These are phyloP conservation scores for Coniophora puteana DNA, from an alignment of 1,284 basidiomycete species.

Conservation along the genomic window DNA sequence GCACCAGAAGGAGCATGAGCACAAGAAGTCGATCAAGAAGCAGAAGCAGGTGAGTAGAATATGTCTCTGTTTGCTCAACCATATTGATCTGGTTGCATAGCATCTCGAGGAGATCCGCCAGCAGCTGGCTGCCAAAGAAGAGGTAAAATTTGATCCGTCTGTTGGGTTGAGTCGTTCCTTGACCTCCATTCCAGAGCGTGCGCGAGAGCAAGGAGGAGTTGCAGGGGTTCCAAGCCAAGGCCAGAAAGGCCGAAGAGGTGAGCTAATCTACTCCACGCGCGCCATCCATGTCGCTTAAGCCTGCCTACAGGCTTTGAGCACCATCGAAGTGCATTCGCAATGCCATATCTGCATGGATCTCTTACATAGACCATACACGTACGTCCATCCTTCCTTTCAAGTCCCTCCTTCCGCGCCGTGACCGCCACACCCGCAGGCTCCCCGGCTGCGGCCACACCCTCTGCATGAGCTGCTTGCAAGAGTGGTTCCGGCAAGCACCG, in stretches of 20 bases:
- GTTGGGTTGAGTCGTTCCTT: background rate
- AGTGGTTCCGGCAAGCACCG: constrained; percentile 72
- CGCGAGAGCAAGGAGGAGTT: constrained; percentile 47
- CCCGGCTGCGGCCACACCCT: constrained; percentile 72
- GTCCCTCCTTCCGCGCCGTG: background rate
- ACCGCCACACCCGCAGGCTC: constrained; percentile 37
- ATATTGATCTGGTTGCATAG: constrained; percentile 19
- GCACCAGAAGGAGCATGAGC: constrained; percentile 37
- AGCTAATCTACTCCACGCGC: constrained; percentile 8
- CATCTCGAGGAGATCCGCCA: constrained; percentile 23
- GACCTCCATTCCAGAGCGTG: constrained; percentile 35
- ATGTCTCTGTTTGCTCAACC: background rate
- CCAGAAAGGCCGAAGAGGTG: constrained; percentile 55
- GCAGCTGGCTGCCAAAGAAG: constrained; percentile 17
- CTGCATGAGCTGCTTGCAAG: constrained; percentile 64
- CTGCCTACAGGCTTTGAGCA: constrained; percentile 41
- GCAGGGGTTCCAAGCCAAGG: constrained; percentile 41
- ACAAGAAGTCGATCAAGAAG: constrained; percentile 51
- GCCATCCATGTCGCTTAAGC: constrained; percentile 2
- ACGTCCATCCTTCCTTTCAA: constrained; percentile 23
- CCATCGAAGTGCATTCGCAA: constrained; percentile 54
- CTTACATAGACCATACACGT: constrained; percentile 61
- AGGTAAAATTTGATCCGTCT: constrained; percentile 12
- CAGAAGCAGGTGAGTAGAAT: constrained; percentile 48
- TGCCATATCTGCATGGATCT: constrained; percentile 77